Evolutionary conservation across 768 basidiomycete genomes (phyloP).

Genomic region (Kwoniella bestiolae): DNA sequence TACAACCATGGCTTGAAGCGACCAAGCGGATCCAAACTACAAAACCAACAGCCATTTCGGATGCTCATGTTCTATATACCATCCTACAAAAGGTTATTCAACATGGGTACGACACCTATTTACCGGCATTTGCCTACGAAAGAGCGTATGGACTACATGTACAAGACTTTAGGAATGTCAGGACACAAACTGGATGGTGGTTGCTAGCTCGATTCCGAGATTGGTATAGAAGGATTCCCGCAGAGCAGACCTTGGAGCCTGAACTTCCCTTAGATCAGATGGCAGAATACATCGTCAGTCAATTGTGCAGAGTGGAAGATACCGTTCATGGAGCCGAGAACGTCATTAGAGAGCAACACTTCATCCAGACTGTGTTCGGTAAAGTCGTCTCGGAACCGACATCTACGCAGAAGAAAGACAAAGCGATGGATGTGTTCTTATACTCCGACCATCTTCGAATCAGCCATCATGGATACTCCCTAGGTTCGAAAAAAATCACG

Average conservation of each 20-base stretch:
- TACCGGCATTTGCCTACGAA: slow-evolving; percentile 37
- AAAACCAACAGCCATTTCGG: background rate
- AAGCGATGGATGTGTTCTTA: slow-evolving; percentile 17
- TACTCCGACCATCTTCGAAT: slow-evolving; percentile 11
- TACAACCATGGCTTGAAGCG: slow-evolving; percentile 23
- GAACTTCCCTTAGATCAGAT: background rate
- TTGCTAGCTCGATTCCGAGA: slow-evolving; percentile 79
- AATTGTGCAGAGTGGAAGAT: slow-evolving; percentile 27
- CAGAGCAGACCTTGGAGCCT: slow-evolving; percentile 1
- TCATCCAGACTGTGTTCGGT: slow-evolving; percentile 37
- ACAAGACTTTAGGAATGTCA: slow-evolving; percentile 42
- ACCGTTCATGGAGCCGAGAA: slow-evolving; percentile 28
- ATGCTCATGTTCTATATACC: slow-evolving; percentile 22
- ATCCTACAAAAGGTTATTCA: slow-evolving; percentile 23
- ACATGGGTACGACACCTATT: slow-evolving; percentile 8
- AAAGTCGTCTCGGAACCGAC: background rate
- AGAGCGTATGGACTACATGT: slow-evolving; percentile 45
- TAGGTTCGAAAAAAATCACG: slow-evolving; percentile 13
- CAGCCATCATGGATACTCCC: slow-evolving; percentile 22
- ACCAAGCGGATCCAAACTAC: background rate
- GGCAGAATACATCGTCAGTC: slow-evolving; percentile 5
- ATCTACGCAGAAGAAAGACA: background rate
- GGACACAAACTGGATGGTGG: slow-evolving; percentile 68
- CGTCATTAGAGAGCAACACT: slow-evolving; percentile 32
- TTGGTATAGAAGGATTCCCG: slow-evolving; percentile 62